Percentiles rank a stretch among this genome's conserved stretches.
Conservation (phyloP, 805 yeast species). For the Pichia scutulata region DNA sequence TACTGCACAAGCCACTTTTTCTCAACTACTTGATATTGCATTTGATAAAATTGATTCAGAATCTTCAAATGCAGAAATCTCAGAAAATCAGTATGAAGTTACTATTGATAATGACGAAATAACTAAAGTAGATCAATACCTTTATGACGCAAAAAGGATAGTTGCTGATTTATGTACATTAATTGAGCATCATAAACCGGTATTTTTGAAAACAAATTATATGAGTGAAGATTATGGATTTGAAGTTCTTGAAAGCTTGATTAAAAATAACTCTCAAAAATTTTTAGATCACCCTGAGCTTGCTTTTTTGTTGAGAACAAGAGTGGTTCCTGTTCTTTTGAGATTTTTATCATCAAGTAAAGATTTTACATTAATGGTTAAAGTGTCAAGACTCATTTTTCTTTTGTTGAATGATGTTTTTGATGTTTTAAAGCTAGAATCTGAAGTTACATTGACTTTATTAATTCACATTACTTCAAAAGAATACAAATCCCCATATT, state of each 20-base stretch:
- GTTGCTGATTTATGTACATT: slow-evolving; percentile 67
- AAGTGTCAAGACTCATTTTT: slow-evolving; percentile 67
- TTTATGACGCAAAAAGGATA: slow-evolving; percentile 64
- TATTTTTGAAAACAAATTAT: slow-evolving; percentile 42
- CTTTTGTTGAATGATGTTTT: slow-evolving; percentile 58
- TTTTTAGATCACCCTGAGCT: slow-evolving; percentile 59
- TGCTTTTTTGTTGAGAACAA: slow-evolving; percentile 54
- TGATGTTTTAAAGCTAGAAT: slow-evolving; percentile 57
- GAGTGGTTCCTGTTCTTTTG: slow-evolving; percentile 69
- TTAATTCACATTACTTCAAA: slow-evolving; percentile 63
- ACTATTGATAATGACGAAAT: slow-evolving; percentile 38
- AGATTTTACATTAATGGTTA: slow-evolving; percentile 61
- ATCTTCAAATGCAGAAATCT: slow-evolving; percentile 31
- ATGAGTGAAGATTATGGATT: slow-evolving; percentile 62
- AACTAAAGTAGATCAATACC: slow-evolving; percentile 40
- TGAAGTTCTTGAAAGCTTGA: slow-evolving; percentile 74
- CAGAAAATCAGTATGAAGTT: slow-evolving; percentile 27
- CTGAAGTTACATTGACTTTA: slow-evolving; percentile 72
- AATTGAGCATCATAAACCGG: slow-evolving; percentile 50
- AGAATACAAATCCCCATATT: slow-evolving; percentile 46
- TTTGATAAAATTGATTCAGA: slow-evolving; percentile 53
- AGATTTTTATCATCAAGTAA: slow-evolving; percentile 50
- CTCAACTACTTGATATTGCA: slow-evolving; percentile 70
- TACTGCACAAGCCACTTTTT: slow-evolving; percentile 89
- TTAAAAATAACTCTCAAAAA: slow-evolving; percentile 51